Percentiles rank a stretch among this genome's conserved stretches.
Evolutionary conservation across 805 yeast species (phyloP).

Genomic region (Saccharomycopsis capsularis): DNA sequence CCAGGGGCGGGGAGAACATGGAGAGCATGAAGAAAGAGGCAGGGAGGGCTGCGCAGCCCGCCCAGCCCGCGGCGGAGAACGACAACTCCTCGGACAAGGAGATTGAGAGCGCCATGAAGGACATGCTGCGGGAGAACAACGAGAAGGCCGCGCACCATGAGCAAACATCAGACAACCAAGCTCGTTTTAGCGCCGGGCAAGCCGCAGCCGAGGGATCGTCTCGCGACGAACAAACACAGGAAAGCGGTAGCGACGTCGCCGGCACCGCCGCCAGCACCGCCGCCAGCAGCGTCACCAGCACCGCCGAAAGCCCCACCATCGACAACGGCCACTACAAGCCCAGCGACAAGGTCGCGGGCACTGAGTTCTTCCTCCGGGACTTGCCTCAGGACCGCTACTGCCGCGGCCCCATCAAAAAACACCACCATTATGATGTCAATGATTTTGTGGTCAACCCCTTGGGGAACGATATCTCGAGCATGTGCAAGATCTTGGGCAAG

Average conservation of each 20-base stretch:
- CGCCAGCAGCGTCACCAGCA: background rate
- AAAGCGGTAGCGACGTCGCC: too few species aligned
- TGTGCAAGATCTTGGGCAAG: constrained; percentile 5
- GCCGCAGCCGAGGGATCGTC: too few species aligned
- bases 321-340: background rate
- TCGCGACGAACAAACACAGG: too few species aligned
- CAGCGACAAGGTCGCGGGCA: background rate
- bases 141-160: background rate
- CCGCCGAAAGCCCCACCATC: background rate
- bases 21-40: constrained; percentile 15
- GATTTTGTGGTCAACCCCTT: constrained; percentile 14
- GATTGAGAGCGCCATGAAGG: too few species aligned
- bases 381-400: constrained; percentile 11
- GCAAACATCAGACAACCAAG: background rate
- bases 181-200: too few species aligned
- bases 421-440: constrained; percentile 12
- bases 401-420: constrained; percentile 14
- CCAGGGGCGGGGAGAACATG: constrained; percentile 6
- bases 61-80: too few species aligned
- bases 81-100: too few species aligned
- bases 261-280: background rate
- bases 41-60: constrained; percentile 2
- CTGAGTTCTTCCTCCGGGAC: constrained; percentile 1
- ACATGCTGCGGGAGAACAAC: background rate
- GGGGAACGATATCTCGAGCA: too few species aligned